Base-by-base conservation (phyloP, 1,139 yeast genomes). In the Saccharomyces hybrid region DNA sequence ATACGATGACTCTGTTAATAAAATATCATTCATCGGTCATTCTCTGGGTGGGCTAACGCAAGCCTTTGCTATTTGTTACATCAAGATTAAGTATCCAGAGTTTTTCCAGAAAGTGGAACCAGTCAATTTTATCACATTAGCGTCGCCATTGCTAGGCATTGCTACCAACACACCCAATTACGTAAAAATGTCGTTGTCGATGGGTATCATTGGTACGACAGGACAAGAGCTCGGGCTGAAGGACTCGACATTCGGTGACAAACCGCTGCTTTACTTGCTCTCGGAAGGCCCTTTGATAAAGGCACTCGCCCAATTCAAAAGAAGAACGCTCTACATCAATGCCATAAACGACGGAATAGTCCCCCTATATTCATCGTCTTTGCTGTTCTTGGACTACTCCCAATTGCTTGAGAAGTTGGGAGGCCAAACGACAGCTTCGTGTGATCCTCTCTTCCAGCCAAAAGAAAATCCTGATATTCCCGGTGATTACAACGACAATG, bases 11-110 rank as follows among this genome's bases (percentile, higher is more conserved):
- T 72, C 74, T 48, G 79, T 86, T 1, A 67, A 69, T 0, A 83
- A 81, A 62, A 83, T 93, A 2, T 90, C 98, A 1, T 91, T 93
- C 63, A 76, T 95, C 34, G 96, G 93, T 1, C 99, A 93, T 70
- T 91, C 98, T 0, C 73, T 93, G 32, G 99, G 99, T 32, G 99
- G 99, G 0, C 74, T 88, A 48, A 85, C 87, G 2, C 98, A 93
- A 70, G 82, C 95, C 0, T 93, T 89, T 74, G 95, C 98, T 1
- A 80, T 93, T 48, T 96, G 96, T 0, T 89, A 89, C 66, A 78
- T 87, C 32, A 79, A 83, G 49, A 76, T 79, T 51, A 84, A 82
- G 59, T 82, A 83, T 65, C 95, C 96, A 0, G 80, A 84, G 74
- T 82, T 86, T 57, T 89, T 93, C 61, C 65, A 78, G 31, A 72